phyloP scores from a whole-genome alignment of 1,139 yeast species.

The Schizosaccharomyces versatilis region DNA sequence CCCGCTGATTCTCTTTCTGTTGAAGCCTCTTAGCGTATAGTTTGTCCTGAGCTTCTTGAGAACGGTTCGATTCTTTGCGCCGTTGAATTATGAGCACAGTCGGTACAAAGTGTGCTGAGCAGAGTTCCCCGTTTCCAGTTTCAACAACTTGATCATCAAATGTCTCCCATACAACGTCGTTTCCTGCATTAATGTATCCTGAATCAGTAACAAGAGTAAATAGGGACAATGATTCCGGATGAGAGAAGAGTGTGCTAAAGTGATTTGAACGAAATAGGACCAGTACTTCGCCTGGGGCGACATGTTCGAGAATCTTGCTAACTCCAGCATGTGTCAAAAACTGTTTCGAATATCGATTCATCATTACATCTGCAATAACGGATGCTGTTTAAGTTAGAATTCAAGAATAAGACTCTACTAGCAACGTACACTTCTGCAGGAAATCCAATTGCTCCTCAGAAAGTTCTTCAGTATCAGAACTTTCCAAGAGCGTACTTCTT shows the following conservation, averaged over 20 bases:
- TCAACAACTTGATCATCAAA: background rate
- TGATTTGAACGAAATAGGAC: constrained; percentile 73
- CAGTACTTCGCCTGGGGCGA: constrained; percentile 30
- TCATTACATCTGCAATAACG: background rate
- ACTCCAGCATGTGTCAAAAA: constrained; percentile 40
- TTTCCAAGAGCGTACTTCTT: background rate
- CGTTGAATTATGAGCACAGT: background rate
- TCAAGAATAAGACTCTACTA: background rate
- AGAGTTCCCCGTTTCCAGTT: constrained; percentile 1
- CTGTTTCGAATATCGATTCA: background rate
- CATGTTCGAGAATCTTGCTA: constrained; percentile 20
- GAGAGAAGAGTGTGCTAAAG: constrained; percentile 48
- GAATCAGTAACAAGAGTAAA: constrained; percentile 55
- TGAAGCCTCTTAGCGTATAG: background rate
- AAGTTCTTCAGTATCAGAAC: background rate
- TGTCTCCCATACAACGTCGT: constrained; percentile 38
- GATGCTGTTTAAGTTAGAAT: background rate
- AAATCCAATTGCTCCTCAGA: background rate
- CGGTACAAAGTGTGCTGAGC: background rate
- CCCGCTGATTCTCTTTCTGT: background rate
- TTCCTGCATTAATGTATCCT: constrained; percentile 43
- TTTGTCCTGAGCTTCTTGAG: background rate
- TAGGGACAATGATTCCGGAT: constrained; percentile 22
- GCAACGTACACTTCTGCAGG: background rate
- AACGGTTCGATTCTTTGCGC: background rate